Conservation (phyloP, 768 basidiomycete species). For the Panaeolus papilionaceus region DNA sequence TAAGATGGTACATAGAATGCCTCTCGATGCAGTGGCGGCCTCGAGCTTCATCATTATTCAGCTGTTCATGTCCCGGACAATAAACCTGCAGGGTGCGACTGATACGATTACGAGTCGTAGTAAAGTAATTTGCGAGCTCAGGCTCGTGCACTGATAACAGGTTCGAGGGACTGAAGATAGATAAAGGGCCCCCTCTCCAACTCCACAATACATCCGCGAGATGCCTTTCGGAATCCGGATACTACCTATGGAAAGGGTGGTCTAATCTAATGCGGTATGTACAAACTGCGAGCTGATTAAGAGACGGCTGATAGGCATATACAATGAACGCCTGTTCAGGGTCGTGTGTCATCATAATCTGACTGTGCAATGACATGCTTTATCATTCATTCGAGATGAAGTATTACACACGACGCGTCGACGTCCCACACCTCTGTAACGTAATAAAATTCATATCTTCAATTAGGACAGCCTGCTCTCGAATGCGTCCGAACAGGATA, state of each 20-base stretch:
- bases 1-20: background rate
- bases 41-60: background rate
- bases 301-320: conserved; percentile 6
- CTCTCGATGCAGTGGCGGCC: background rate
- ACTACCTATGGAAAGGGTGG: background rate
- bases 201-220: background rate
- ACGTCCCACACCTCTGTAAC: background rate
- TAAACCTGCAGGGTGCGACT: too few species aligned
- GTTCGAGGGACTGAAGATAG: background rate
- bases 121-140: too few species aligned
- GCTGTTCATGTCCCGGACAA: too few species aligned
- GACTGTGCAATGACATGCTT: background rate
- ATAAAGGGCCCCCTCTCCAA: background rate
- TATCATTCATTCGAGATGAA: background rate
- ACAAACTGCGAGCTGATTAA: background rate
- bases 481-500: background rate
- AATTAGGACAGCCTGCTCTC: background rate
- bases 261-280: background rate
- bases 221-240: background rate
- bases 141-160: background rate
- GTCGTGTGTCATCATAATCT: background rate
- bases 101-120: too few species aligned
- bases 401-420: background rate
- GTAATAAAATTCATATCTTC: background rate
- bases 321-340: conserved; percentile 5